phyloP scores from a whole-genome alignment of 176 grass and related monocot genomes.

The Rhynchospora breviuscula region DNA sequence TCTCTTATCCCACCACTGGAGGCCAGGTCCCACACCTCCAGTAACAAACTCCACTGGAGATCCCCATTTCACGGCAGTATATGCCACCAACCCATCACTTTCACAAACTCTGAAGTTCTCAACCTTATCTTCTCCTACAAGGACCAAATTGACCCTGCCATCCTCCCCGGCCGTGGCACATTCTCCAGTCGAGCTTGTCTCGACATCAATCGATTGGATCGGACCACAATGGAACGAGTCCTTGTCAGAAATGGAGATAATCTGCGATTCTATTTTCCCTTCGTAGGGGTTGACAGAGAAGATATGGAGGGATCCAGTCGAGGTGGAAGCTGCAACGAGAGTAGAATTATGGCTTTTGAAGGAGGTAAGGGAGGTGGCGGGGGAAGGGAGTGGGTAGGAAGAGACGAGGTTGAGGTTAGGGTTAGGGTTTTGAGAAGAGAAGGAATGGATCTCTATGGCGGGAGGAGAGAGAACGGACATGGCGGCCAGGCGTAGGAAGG shows the following conservation, averaged over 20 bases:
- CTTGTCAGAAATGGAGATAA: slow-evolving; percentile 13
- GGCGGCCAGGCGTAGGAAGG: slow-evolving; percentile 2
- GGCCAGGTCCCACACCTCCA: slow-evolving; percentile 12
- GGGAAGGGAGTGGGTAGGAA: background rate
- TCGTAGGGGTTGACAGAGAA: slow-evolving; percentile 16
- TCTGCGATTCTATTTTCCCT: background rate
- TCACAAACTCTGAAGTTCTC: slow-evolving; percentile 14
- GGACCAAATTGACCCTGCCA: slow-evolving; percentile 15
- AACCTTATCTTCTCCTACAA: background rate
- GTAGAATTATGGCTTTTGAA: background rate
- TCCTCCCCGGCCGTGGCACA: slow-evolving; percentile 18
- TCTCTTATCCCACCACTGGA: slow-evolving; percentile 30
- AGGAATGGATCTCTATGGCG: slow-evolving; percentile 10
- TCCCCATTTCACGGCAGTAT: slow-evolving; percentile 22
- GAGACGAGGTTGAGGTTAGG: background rate
- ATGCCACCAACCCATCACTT: slow-evolving; percentile 13
- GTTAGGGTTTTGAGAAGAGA: slow-evolving; percentile 11
- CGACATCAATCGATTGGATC: slow-evolving; percentile 7
- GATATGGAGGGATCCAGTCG: slow-evolving; percentile 19
- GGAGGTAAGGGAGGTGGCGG: background rate
- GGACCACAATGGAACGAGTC: slow-evolving; percentile 4
- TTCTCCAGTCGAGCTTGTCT: background rate
- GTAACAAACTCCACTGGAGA: slow-evolving; percentile 17
- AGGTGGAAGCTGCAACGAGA: background rate
- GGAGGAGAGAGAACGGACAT: slow-evolving; percentile 14